Evolutionary conservation across 2,329 filamentous ascomycete genomes (phyloP).

Genomic region (Monosporascus sp.): DNA sequence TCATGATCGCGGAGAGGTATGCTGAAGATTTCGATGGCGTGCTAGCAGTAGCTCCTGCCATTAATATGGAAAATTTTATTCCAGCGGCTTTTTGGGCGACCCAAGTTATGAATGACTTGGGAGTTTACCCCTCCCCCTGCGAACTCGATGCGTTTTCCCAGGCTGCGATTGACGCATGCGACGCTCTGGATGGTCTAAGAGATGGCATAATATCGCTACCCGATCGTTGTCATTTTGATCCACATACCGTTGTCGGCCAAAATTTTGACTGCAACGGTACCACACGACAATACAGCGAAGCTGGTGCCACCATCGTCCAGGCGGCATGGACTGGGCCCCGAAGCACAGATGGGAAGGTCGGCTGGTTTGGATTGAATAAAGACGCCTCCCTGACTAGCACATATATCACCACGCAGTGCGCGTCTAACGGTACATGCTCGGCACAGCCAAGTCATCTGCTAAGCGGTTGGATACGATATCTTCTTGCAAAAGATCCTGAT

Average conservation of each 20-base stretch:
- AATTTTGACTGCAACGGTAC: constrained; percentile 21
- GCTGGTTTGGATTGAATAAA: not conserved
- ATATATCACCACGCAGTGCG: constrained; percentile 1
- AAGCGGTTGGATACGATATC: constrained; percentile 7
- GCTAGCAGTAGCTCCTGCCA: constrained; percentile 34
- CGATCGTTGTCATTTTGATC: constrained; percentile 33
- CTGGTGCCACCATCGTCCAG: constrained; percentile 26
- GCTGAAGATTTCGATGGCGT: constrained; percentile 51
- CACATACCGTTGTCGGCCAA: constrained; percentile 31
- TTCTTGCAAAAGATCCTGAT: constrained; percentile 4
- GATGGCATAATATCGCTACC: constrained; percentile 43
- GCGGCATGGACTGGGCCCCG: constrained; percentile 1
- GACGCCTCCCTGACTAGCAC: not conserved
- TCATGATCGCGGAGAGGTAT: constrained; percentile 44
- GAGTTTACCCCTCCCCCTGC: constrained; percentile 15
- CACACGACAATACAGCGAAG: constrained; percentile 25
- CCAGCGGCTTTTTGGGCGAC: constrained; percentile 31
- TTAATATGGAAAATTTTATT: constrained; percentile 14
- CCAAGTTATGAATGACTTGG: constrained; percentile 21
- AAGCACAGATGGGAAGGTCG: not conserved
- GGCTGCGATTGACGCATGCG: constrained; percentile 41
- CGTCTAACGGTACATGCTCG: constrained; percentile 2
- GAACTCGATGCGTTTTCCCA: constrained; percentile 24
- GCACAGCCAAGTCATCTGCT: not conserved
- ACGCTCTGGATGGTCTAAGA: constrained; percentile 39